Evolutionary conservation across 345 rosid genomes (phyloP), one percentile per base, ranked within the genome.

Genomic region (Populus tremula): DNA sequence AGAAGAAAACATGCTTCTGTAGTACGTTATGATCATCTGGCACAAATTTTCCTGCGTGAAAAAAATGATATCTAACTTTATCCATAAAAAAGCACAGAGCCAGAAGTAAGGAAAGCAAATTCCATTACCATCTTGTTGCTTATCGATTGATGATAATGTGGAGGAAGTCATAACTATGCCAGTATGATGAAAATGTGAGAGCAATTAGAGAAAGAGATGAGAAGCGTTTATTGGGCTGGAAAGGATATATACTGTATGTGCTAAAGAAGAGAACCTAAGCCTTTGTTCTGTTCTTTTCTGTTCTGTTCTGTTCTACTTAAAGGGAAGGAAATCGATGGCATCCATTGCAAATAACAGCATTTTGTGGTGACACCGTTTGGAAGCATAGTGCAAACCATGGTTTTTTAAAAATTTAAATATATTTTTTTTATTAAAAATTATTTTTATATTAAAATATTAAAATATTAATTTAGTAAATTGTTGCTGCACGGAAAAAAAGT

Each of bases 1-100:
- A 94, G 86, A 92, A 94, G 71, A 94, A 87, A 1, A 81, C 98
- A 69, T 94, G 98, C 78, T 82, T 90, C 77, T 92, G 94, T 81
- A 94, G 82, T 81, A 84, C 80, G 73, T 83, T 85, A 25, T 76
- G 67, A 12, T 87, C 88, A 6, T 29, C 33, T 13, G 85, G 82
- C 11, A 77, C 74, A 29, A 62, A 69, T 69, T 56, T 71, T 13
- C 64, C 84, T 38, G 56, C 67, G 67, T 18, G 7, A 18, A 23
- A 25, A 21, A 9, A 49, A 17, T 1, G 61, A 6, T 10, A 14
- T 3, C 59, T 25, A 59, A 10, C 64, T 59, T 59, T 10, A 59
- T 12, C 29, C 29, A 59, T 23, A 38, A 31, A 4, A 38, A 21
- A 31, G 11, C 20, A 29, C 14, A 2, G 10, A 3, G 13, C 12